These are phyloP conservation scores for Coriolopsis trogii DNA, from an alignment of 1,284 basidiomycete species.

Conservation along the genomic window DNA sequence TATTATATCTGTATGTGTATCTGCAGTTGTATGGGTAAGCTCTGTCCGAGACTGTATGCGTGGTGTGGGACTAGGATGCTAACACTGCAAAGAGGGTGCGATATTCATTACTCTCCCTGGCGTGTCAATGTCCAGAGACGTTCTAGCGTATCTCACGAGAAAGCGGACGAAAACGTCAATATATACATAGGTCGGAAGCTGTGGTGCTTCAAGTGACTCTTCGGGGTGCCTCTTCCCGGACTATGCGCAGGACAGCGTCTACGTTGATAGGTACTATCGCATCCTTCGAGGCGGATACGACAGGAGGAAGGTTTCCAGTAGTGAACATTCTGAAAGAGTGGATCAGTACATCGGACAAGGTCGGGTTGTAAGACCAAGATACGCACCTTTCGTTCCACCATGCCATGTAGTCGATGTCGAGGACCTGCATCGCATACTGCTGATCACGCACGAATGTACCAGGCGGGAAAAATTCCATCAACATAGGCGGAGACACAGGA, in stretches of 20 bases:
- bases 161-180: not conserved
- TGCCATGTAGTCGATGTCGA: conserved; percentile 75
- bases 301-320: conserved; percentile 37
- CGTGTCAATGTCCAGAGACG: not conserved
- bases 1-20: too few relatives aligned
- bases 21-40: too few relatives aligned
- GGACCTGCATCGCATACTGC: conserved; percentile 59
- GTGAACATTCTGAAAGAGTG: conserved; percentile 34
- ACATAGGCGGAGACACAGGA: conserved; percentile 20
- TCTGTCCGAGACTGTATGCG: not conserved
- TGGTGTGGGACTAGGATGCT: too few relatives aligned
- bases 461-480: conserved; percentile 83
- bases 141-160: not conserved
- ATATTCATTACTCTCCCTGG: not conserved
- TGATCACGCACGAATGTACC: conserved; percentile 75
- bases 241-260: conserved; percentile 43
- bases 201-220: conserved; percentile 7
- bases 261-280: conserved; percentile 55
- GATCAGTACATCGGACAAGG: not conserved
- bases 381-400: conserved; percentile 67
- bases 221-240: conserved; percentile 38
- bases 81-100: too few relatives aligned
- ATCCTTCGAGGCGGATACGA: conserved; percentile 43
- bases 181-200: not conserved
- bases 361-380: not conserved